Conservation (phyloP, 1,284 basidiomycete species). For the Peniophora sp. region DNA sequence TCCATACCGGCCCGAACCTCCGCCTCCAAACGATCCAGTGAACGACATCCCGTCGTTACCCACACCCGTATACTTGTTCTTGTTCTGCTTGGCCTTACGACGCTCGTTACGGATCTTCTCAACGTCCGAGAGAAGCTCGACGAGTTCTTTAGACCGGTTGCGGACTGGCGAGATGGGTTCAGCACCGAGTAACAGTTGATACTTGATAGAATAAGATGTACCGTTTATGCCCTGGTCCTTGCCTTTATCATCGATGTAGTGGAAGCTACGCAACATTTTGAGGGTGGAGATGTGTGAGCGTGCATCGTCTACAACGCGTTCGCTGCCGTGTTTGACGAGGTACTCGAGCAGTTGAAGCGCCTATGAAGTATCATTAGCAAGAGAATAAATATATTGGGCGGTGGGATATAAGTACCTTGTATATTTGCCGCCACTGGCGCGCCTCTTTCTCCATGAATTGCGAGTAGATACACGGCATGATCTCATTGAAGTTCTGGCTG, state of each 20-base stretch:
- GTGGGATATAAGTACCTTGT: conserved; percentile 73
- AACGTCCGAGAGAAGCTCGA: conserved; percentile 84
- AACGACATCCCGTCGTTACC: conserved; percentile 76
- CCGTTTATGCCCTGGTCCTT: conserved; percentile 99
- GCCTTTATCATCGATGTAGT: conserved; percentile 97
- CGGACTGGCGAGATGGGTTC: conserved; percentile 54
- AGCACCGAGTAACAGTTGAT: not conserved
- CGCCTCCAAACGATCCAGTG: too few relatives aligned
- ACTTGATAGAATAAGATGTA: conserved; percentile 25
- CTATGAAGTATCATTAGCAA: conserved; percentile 27
- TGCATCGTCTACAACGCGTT: conserved; percentile 97
- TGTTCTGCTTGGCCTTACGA: conserved; percentile 90
- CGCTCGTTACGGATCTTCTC: conserved; percentile 87
- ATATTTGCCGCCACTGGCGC: conserved; percentile 97
- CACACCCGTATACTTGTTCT: conserved; percentile 83
- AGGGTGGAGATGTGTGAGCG: conserved; percentile 91
- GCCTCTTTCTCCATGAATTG: conserved; percentile 96
- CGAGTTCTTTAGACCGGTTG: conserved; percentile 89
- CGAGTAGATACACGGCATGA: conserved; percentile 98
- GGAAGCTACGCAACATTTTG: conserved; percentile 97
- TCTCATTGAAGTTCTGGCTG: conserved; percentile 98
- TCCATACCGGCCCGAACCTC: conserved; percentile 64
- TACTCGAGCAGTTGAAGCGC: conserved; percentile 94
- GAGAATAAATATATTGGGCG: too few relatives aligned
- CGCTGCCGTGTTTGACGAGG: conserved; percentile 96